Conservation (phyloP, 1,284 basidiomycete genomes). For the Moesziomyces parantarcticus region DNA sequence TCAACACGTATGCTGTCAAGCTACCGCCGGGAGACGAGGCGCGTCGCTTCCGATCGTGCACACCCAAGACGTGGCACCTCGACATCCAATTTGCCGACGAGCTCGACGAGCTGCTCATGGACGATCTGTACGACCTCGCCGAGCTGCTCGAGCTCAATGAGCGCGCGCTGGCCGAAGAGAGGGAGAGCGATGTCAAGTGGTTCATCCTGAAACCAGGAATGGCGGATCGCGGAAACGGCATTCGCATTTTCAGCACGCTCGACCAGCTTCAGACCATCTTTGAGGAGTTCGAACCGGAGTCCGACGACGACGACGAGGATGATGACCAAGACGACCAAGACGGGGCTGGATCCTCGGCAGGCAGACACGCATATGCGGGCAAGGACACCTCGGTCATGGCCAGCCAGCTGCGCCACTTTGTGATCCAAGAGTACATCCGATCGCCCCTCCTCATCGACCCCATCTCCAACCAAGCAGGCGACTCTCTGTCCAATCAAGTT, state of each 20-base stretch:
- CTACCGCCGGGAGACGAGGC: constrained; percentile 22
- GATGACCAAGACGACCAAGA: constrained; percentile 45
- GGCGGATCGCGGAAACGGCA: constrained; percentile 95
- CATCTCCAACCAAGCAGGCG: neutral
- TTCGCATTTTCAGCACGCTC: constrained; percentile 86
- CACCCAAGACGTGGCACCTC: constrained; percentile 86
- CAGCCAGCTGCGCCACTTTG: constrained; percentile 93
- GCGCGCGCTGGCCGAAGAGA: constrained; percentile 48
- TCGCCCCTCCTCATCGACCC: constrained; percentile 45
- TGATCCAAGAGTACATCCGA: constrained; percentile 80
- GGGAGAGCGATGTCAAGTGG: constrained; percentile 70
- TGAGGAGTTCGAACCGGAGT: constrained; percentile 80
- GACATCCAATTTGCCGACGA: constrained; percentile 94
- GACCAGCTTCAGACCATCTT: constrained; percentile 82
- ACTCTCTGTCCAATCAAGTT: neutral
- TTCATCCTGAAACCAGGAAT: constrained; percentile 89
- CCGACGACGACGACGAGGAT: constrained; percentile 69
- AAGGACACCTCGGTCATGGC: constrained; percentile 63
- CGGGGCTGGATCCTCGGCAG: neutral
- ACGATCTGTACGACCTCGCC: constrained; percentile 90
- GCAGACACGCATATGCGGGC: constrained; percentile 12
- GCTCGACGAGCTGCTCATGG: constrained; percentile 89
- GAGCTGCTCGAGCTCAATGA: constrained; percentile 70
- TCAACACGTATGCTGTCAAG: constrained; percentile 70
- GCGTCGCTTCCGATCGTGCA: constrained; percentile 41